Evolutionary conservation across 2,329 filamentous ascomycete genomes (phyloP).

Genomic region (Arthrobotrys musiformis): DNA sequence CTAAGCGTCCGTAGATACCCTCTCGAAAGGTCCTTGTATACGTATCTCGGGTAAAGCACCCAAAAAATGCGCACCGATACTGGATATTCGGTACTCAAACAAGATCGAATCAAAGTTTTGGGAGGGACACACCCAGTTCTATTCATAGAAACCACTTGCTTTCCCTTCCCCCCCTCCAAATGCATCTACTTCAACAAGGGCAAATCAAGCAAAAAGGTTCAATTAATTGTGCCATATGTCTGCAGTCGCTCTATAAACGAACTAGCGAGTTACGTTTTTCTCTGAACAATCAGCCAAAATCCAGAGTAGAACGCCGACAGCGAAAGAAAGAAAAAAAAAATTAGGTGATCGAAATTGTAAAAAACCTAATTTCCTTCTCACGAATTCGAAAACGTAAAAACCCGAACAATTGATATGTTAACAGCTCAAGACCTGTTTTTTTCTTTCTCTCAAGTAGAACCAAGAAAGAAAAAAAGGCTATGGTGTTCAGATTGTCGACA

Average conservation of each 20-base stretch:
- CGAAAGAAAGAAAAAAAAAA: no score
- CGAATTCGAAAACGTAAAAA: conserved; percentile 42
- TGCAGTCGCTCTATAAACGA: neutral
- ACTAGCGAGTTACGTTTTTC: neutral
- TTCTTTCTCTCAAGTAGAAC: no score
- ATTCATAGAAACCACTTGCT: conserved; percentile 45
- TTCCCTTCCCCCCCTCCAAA: no score
- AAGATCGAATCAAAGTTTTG: conserved; percentile 33
- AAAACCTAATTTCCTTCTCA: conserved; percentile 19
- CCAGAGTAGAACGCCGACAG: no score
- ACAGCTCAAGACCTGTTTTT: conserved; percentile 6
- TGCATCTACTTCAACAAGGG: conserved; percentile 28
- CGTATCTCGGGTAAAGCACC: conserved; percentile 45
- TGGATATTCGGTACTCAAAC: conserved; percentile 30
- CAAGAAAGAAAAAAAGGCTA: no score
- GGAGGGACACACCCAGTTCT: conserved; percentile 27
- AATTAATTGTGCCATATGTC: conserved; percentile 8
- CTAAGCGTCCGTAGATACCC: neutral
- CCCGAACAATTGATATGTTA: neutral
- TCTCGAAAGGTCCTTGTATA: neutral
- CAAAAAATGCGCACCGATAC: conserved; percentile 30
- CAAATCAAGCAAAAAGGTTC: conserved; percentile 15
- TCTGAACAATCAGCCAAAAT: neutral
- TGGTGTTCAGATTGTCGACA: conserved; percentile 29
- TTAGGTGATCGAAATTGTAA: neutral